A percentile compares a stretch with the other conserved stretches of the same genome.
Conservation (phyloP, 805 yeast genomes). For the Starmerella apis region DNA sequence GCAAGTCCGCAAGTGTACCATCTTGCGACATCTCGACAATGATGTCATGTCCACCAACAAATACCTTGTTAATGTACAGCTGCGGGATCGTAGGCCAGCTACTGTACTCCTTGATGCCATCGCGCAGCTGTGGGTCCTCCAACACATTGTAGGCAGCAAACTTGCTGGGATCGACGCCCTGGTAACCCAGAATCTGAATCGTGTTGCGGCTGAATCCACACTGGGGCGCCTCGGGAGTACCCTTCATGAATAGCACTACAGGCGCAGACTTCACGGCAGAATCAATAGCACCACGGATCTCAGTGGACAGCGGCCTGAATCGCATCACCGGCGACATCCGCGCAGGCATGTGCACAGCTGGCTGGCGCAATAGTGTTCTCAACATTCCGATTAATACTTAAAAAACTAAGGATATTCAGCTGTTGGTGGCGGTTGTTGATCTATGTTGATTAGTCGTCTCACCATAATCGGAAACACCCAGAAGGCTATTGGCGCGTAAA, state of each 20-base stretch:
- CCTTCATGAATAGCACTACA: constrained; percentile 95
- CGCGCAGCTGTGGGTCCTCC: constrained; percentile 87
- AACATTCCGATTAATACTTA: constrained; percentile 5
- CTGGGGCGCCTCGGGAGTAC: constrained; percentile 94
- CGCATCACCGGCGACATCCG: background rate
- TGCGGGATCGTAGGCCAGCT: constrained; percentile 99
- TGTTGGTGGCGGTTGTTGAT: background rate
- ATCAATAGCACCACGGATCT: constrained; percentile 73
- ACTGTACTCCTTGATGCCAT: constrained; percentile 89
- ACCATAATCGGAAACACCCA: background rate
- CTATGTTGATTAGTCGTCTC: constrained; percentile 1
- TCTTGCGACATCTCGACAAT: constrained; percentile 71
- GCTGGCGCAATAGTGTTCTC: constrained; percentile 15
- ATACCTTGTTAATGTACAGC: constrained; percentile 75
- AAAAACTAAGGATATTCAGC: background rate
- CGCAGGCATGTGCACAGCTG: background rate
- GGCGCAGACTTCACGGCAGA: constrained; percentile 81
- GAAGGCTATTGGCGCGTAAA: constrained; percentile 3
- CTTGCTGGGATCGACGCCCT: constrained; percentile 92
- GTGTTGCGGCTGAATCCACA: constrained; percentile 97
- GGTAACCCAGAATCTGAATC: constrained; percentile 83
- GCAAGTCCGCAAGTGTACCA: constrained; percentile 81
- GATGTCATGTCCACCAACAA: constrained; percentile 96
- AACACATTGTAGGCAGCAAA: constrained; percentile 95
- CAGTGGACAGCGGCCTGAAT: constrained; percentile 54